Percentiles rank a stretch among this genome's conserved stretches.
Evolutionary conservation across 495 filamentous ascomycete species (phyloP).

Genomic region (Podospora pseudoanserina): DNA sequence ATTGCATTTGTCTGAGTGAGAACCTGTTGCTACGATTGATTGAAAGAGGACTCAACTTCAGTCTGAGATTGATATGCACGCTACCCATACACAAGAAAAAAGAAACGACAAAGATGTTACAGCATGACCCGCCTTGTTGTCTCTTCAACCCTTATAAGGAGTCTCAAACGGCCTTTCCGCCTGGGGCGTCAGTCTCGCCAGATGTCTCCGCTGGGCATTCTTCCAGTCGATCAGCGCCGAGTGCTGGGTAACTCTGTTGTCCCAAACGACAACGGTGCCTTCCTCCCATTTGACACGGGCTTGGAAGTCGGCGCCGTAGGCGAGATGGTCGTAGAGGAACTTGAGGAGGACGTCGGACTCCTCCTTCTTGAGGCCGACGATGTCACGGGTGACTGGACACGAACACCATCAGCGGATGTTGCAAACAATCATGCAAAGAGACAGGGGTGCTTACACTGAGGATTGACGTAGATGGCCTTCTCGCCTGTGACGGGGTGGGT

Average conservation of each 20-base stretch:
- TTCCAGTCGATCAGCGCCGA: constrained; percentile 78
- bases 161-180: constrained; percentile 74
- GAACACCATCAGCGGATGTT: constrained; percentile 8
- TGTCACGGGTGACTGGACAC: constrained; percentile 60
- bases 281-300: constrained; percentile 80
- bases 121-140: background rate
- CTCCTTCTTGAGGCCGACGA: constrained; percentile 72
- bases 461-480: constrained; percentile 83
- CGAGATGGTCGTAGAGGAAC: constrained; percentile 85
- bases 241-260: constrained; percentile 78
- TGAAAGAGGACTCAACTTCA: background rate
- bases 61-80: background rate
- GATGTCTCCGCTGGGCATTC: constrained; percentile 70
- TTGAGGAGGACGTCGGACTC: constrained; percentile 77
- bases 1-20: constrained; percentile 28
- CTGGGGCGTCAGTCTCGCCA: constrained; percentile 82
- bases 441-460: constrained; percentile 61
- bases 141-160: constrained; percentile 45
- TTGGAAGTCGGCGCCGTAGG: constrained; percentile 81
- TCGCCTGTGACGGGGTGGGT: constrained; percentile 80
- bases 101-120: constrained; percentile 6
- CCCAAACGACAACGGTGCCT: constrained; percentile 84
- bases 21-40: background rate
- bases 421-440: background rate
- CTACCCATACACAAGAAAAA: background rate